phyloP scores from a whole-genome alignment of 495 filamentous ascomycete species.

The Recurvomyces mirabilis region DNA sequence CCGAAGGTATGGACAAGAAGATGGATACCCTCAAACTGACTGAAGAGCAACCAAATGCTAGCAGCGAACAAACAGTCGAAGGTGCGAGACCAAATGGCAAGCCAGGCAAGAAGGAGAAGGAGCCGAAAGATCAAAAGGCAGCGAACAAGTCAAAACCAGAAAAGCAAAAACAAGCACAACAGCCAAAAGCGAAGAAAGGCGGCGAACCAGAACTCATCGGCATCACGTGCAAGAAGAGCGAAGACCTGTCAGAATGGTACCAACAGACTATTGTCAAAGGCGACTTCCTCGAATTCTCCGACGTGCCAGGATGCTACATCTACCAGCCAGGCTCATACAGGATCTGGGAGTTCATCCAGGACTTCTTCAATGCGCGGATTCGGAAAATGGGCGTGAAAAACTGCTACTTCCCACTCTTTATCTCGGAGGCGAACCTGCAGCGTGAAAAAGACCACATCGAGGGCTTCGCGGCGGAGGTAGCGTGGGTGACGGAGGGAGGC shows the following conservation, averaged over 20 bases:
- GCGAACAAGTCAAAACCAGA: constrained; percentile 15
- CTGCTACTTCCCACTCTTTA: constrained; percentile 90
- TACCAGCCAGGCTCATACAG: constrained; percentile 67
- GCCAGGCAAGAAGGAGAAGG: constrained; percentile 22
- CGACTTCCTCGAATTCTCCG: constrained; percentile 87
- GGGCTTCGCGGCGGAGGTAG: constrained; percentile 93
- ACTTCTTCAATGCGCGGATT: constrained; percentile 79
- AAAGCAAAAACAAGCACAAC: constrained; percentile 14
- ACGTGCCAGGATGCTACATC: constrained; percentile 93
- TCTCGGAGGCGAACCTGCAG: constrained; percentile 79
- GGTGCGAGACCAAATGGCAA: constrained; percentile 9
- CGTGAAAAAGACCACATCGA: constrained; percentile 95
- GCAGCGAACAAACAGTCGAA: background rate
- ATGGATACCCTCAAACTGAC: constrained; percentile 15
- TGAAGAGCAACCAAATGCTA: background rate
- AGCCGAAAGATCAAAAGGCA: constrained; percentile 20
- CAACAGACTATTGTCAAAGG: constrained; percentile 91
- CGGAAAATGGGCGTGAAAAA: constrained; percentile 86
- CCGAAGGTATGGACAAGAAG: no score
- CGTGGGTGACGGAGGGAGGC: constrained; percentile 94
- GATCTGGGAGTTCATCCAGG: constrained; percentile 86
- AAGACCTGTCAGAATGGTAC: constrained; percentile 91
- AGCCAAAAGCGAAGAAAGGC: constrained; percentile 45
- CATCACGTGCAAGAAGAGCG: constrained; percentile 70
- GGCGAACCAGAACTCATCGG: constrained; percentile 64